Evolutionary conservation across 257 asterid species (phyloP).

Genomic region (Striga asiatica): DNA sequence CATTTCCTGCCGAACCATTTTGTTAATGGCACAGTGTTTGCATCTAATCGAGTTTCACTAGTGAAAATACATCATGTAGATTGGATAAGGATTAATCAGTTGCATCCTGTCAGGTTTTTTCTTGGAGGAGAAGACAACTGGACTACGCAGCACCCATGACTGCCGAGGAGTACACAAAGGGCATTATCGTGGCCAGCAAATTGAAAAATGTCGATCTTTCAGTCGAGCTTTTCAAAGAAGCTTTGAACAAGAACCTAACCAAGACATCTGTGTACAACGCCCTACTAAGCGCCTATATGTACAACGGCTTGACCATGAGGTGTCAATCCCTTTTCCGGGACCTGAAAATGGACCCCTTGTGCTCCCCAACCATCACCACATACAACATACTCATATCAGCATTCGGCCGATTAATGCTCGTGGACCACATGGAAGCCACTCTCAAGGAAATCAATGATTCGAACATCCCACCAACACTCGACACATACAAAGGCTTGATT

Average conservation of each 20-base stretch:
- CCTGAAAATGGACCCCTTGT: constrained; percentile 40
- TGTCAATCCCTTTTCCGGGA: constrained; percentile 52
- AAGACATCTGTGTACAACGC: constrained; percentile 48
- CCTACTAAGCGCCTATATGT: constrained; percentile 55
- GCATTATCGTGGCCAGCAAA: constrained; percentile 51
- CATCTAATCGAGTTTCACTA: background rate
- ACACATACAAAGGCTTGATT: constrained; percentile 53
- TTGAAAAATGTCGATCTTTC: constrained; percentile 47
- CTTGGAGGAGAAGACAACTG: constrained; percentile 68
- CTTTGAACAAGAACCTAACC: constrained; percentile 40
- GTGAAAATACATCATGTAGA: background rate
- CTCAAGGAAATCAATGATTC: constrained; percentile 38
- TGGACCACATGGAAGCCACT: constrained; percentile 72
- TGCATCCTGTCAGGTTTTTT: constrained; percentile 43
- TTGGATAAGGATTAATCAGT: constrained; percentile 2
- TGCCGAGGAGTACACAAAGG: constrained; percentile 65
- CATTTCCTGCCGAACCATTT: too few relatives aligned
- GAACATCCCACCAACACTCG: constrained; percentile 36
- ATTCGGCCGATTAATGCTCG: constrained; percentile 53
- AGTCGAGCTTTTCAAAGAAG: constrained; percentile 54
- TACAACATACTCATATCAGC: constrained; percentile 79
- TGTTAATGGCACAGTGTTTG: too few relatives aligned
- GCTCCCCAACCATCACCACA: constrained; percentile 54
- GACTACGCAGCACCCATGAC: constrained; percentile 53
- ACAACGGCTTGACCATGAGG: constrained; percentile 33